Conservation (phyloP, 1,284 basidiomycete genomes). For the Apiotrichum laibachii region DNA sequence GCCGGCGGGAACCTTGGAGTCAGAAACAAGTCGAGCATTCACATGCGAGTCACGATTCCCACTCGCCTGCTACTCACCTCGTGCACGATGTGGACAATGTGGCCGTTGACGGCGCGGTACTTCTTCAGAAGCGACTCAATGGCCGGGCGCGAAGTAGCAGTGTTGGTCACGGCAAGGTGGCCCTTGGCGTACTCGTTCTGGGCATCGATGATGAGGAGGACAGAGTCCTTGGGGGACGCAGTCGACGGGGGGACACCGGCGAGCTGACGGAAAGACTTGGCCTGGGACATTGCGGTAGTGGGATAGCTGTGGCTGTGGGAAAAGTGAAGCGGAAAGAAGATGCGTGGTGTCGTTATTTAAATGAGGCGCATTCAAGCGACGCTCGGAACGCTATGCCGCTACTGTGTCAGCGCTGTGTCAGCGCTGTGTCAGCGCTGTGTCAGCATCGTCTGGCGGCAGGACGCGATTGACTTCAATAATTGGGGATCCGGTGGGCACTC, state of each 20-base stretch:
- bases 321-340: background rate
- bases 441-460: too few species aligned
- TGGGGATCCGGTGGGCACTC: too few species aligned
- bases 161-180: conserved; percentile 20
- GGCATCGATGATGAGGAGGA: conserved; percentile 35
- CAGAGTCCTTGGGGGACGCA: conserved; percentile 22
- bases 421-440: too few species aligned
- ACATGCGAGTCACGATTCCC: background rate
- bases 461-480: too few species aligned
- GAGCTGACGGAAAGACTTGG: conserved; percentile 21
- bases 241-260: conserved; percentile 23
- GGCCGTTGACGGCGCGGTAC: conserved; percentile 21
- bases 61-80: conserved; percentile 9
- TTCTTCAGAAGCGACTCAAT: conserved; percentile 21
- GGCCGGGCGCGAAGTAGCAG: conserved; percentile 21
- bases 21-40: background rate
- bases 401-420: too few species aligned
- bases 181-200: conserved; percentile 36
- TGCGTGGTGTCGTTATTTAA: background rate
- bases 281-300: conserved; percentile 5
- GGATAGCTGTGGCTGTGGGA: background rate
- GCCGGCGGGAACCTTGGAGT: conserved; percentile 20
- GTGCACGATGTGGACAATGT: conserved; percentile 30
- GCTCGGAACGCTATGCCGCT: too few species aligned
- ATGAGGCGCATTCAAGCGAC: too few species aligned